These are phyloP conservation scores for Ceratobasidium sp. DNA, from an alignment of 1,284 basidiomycete genomes.

Conservation along the genomic window DNA sequence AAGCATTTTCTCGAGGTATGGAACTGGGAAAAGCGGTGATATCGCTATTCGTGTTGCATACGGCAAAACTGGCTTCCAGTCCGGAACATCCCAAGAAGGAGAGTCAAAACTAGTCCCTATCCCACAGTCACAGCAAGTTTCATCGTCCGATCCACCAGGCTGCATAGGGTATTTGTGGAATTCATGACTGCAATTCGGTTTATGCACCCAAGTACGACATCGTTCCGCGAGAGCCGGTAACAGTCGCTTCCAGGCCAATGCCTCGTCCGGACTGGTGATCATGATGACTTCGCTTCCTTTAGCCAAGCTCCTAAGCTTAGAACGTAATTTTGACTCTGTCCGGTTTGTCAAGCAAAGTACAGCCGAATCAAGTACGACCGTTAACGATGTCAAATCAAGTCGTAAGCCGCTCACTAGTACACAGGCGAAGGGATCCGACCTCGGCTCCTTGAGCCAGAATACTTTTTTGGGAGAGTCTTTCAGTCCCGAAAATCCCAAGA, in stretches of 20 bases:
- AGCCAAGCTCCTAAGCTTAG: neutral
- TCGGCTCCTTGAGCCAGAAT: neutral
- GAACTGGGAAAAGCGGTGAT: constrained; percentile 10
- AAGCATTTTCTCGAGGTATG: constrained; percentile 10
- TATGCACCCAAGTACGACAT: constrained; percentile 26
- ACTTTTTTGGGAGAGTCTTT: neutral
- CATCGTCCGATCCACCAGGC: neutral
- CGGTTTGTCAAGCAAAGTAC: neutral
- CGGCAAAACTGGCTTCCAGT: constrained; percentile 8
- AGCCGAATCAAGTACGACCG: constrained; percentile 8
- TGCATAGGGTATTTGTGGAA: neutral
- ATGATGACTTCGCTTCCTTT: neutral
- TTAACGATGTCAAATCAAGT: constrained; percentile 12
- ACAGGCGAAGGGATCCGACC: neutral
- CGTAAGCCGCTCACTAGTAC: constrained; percentile 21
- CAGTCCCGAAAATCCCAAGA: neutral
- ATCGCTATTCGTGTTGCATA: constrained; percentile 16
- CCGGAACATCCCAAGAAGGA: constrained; percentile 2
- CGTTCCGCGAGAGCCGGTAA: constrained; percentile 18
- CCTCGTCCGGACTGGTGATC: neutral
- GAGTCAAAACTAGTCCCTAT: neutral
- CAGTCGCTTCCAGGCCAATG: neutral
- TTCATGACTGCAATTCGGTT: constrained; percentile 8
- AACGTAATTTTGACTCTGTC: neutral
- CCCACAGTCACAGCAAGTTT: constrained; percentile 14